Conservation (phyloP, 192 early-diverging fungal genomes). For the Coemansia sp. region DNA sequence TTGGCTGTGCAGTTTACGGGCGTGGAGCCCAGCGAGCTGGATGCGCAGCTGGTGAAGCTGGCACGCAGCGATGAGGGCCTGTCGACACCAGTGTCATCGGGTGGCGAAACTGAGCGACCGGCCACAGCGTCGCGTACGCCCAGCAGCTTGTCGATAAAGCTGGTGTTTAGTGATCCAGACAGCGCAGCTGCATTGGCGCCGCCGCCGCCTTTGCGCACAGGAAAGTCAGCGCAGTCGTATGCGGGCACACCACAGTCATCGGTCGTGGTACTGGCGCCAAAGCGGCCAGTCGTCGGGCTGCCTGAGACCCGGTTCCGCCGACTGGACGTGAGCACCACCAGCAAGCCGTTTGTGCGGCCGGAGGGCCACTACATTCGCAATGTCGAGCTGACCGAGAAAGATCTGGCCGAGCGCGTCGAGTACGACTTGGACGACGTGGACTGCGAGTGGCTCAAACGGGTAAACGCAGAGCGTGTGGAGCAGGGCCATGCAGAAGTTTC, state of each 20-base stretch:
- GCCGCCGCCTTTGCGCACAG: conserved; percentile 18
- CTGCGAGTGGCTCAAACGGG: conserved; percentile 66
- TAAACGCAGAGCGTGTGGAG: conserved; percentile 66
- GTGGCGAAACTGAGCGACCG: not conserved
- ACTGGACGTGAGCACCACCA: conserved; percentile 12
- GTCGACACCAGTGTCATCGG: conserved; percentile 8
- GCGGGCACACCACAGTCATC: conserved; percentile 42
- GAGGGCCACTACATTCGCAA: conserved; percentile 73
- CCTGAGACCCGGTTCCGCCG: conserved; percentile 28
- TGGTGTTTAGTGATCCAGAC: conserved; percentile 35
- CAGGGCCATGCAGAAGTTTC: conserved; percentile 16
- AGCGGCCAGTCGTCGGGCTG: conserved; percentile 42
- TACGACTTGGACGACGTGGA: conserved; percentile 99
- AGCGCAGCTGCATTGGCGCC: conserved; percentile 1
- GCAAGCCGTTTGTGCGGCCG: conserved; percentile 57
- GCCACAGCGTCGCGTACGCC: conserved; percentile 19
- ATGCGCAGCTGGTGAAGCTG: not conserved
- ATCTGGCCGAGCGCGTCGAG: conserved; percentile 69
- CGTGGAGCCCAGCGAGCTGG: not conserved
- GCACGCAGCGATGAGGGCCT: conserved; percentile 1
- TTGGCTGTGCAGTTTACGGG: conserved; percentile 14
- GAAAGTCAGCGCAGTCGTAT: conserved; percentile 38
- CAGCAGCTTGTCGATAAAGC: conserved; percentile 37
- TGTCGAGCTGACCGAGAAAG: conserved; percentile 55
- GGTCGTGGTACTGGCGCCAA: conserved; percentile 51